phyloP scores from a whole-genome alignment of 2,329 filamentous ascomycete genomes.

The Claviceps quebecensis region DNA sequence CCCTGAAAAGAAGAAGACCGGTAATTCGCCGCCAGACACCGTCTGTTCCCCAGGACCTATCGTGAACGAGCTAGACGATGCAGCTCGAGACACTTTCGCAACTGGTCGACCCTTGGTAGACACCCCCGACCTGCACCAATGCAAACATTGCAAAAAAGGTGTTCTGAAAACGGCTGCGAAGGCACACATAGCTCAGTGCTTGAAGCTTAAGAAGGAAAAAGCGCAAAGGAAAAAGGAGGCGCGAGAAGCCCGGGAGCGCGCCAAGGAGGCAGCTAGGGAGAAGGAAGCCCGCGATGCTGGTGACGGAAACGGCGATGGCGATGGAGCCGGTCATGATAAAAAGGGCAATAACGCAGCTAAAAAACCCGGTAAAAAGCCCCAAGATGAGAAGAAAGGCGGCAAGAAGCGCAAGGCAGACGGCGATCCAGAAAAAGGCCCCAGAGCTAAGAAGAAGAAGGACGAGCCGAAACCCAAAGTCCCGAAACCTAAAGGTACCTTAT shows the following conservation, averaged over 20 bases:
- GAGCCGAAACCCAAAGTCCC: conserved; percentile 71
- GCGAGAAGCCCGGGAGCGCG: conserved; percentile 53
- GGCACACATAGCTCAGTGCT: conserved; percentile 68
- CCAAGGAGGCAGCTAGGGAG: conserved; percentile 45
- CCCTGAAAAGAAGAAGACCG: conserved; percentile 37
- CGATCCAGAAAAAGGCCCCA: conserved; percentile 68
- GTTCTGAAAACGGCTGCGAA: conserved; percentile 62
- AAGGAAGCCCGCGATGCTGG: conserved; percentile 40
- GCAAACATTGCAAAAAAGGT: conserved; percentile 90
- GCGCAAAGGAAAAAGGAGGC: conserved; percentile 65
- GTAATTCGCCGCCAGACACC: conserved; percentile 26
- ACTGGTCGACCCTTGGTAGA: conserved; percentile 75
- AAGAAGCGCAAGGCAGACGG: conserved; percentile 69
- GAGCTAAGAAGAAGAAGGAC: conserved; percentile 91
- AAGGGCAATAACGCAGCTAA: conserved; percentile 31
- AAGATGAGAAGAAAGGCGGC: conserved; percentile 46
- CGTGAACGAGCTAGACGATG: conserved; percentile 59
- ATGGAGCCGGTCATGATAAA: conserved; percentile 32
- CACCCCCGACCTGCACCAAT: conserved; percentile 62
- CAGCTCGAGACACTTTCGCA: conserved; percentile 62
- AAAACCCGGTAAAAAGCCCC: conserved; percentile 57
- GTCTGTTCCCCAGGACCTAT: conserved; percentile 39
- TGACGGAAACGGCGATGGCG: conserved; percentile 33
- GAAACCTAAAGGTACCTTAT: conserved; percentile 59
- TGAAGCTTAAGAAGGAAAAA: conserved; percentile 74